A percentile compares a stretch with the other conserved stretches of the same genome.
These are phyloP conservation scores for Daucus carota DNA, from an alignment of 129 eudicot genomes.

Conservation along the genomic window DH1_v3.0 NC_030382.2:58945501-58946000, in stretches of 20 bases:
- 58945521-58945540: too few species aligned
- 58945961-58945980: constrained; percentile 30
- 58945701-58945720: too few species aligned
- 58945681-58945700: too few species aligned
- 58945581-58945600: too few species aligned
- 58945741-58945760: constrained; percentile 75
- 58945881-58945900: constrained; percentile 59
- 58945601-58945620: too few species aligned
- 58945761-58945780: constrained; percentile 46
- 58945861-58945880: constrained; percentile 67
- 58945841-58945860: constrained; percentile 41
- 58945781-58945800: constrained; percentile 47
- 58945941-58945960: constrained; percentile 15
- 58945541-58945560: too few species aligned
- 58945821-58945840: constrained; percentile 77
- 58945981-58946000: constrained; percentile 14
- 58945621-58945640: too few species aligned
- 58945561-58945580: too few species aligned
- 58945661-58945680: too few species aligned
- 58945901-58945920: constrained; percentile 19
- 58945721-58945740: constrained; percentile 24
- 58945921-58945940: constrained; percentile 1
- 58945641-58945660: too few species aligned
- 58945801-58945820: constrained; percentile 48
- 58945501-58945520: too few species aligned